Percentiles rank a stretch among this genome's conserved stretches.
phyloP scores from a whole-genome alignment of 306 rosid species.

The Potentilla sterilis region DNA sequence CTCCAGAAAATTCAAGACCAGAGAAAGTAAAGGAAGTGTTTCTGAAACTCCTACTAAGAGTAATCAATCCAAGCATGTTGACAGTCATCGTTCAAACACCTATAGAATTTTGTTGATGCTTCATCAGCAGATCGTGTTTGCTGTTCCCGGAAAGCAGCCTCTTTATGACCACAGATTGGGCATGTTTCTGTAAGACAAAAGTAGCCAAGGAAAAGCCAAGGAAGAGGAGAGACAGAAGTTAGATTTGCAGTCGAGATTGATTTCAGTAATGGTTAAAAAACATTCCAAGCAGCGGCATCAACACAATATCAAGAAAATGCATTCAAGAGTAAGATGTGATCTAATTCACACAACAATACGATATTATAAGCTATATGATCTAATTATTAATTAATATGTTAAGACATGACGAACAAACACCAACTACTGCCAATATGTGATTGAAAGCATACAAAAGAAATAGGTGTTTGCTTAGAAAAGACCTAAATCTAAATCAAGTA shows the following conservation, averaged over 20 bases:
- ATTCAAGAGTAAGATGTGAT: not conserved
- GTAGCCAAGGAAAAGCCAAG: not conserved
- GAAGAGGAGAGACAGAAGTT: not conserved
- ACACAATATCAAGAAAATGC: constrained; percentile 10
- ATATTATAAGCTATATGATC: not conserved
- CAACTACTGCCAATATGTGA: not conserved
- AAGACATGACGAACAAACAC: not conserved
- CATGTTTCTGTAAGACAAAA: constrained; percentile 40
- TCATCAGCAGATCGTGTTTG: constrained; percentile 75
- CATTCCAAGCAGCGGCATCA: not conserved
- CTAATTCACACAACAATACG: not conserved
- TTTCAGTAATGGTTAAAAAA: not conserved
- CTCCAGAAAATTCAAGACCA: not conserved
- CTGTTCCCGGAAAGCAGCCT: constrained; percentile 44
- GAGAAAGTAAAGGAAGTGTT: not conserved
- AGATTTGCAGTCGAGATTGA: not conserved
- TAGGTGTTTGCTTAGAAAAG: not conserved
- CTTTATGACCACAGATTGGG: constrained; percentile 45
- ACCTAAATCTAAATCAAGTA: not conserved
- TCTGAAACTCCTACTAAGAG: constrained; percentile 10
- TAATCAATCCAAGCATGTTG: constrained; percentile 48
- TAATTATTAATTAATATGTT: not conserved
- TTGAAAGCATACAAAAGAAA: not conserved
- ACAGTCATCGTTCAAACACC: constrained; percentile 51
- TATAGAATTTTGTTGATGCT: constrained; percentile 57